Base-by-base conservation (phyloP, 192 early-diverging fungal genomes). In the Mortierella hygrophila region DNA sequence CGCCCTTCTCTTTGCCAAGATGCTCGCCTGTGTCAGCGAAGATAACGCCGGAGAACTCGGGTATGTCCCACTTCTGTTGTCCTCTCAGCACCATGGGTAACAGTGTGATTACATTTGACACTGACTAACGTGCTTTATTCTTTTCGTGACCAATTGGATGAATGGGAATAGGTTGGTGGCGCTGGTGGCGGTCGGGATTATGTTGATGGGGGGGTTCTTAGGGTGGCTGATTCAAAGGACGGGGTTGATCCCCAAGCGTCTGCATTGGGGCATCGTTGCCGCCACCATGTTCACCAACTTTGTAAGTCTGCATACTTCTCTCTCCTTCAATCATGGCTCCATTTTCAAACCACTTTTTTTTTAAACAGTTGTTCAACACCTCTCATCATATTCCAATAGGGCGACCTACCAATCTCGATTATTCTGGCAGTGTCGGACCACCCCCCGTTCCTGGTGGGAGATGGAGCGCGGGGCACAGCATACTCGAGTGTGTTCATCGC, bases 241-340 rank as follows among this genome's bases (percentile, higher is more conserved):
- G 2, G 57, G 75, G 4, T 41, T 72, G 70, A 70, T 85, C 13
- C 83, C 83, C 20, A 85, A 85, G 54, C 72, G 83, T 23, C 74
- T 85, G 1, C 46, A 76, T 75, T 72, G 78, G 68, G 83, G 83
- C 46, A 74, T 85, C 69, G 68, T 85, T 68, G 83, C 83, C 18
- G 83, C 83, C 8, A 73, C 78, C 35, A 85, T 85, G 83, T 85
- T 85, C 26, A 80, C 83, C 10, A 85, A 85, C 57, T 85, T 85
- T 69, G 82, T 85, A 79, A 79, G 78, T 21, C 29, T 13, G n/a
- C 77, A 26, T 35, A 35, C n/a, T 37, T 49, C 49, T 18, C 15
- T 52, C 49, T 46, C 44, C 13, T 9, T 63, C 65, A 10, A 13
- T 5, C 26, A 10, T 15, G 13, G 26, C 1, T 29, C 6, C 4